A percentile compares a stretch with the other conserved stretches of the same genome.
These are phyloP conservation scores for Trichosporon coremiiforme DNA, from an alignment of 1,284 basidiomycete species.

Conservation along the genomic window DNA sequence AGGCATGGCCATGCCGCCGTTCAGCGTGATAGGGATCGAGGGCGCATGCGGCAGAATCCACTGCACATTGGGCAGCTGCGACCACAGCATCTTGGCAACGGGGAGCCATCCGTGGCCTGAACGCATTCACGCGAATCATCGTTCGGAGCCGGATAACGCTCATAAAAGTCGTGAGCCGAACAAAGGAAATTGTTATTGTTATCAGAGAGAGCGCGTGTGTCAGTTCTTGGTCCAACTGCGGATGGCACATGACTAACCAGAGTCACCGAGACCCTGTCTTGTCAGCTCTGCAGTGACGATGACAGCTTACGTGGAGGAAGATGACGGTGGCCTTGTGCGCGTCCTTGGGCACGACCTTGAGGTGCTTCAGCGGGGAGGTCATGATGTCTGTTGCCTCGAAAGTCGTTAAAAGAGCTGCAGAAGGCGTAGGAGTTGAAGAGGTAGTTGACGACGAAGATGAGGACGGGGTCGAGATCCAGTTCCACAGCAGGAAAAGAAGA, in stretches of 20 bases:
- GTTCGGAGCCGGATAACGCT: not conserved
- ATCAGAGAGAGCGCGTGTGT: not conserved
- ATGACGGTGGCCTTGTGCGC: constrained; percentile 82
- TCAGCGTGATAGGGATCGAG: constrained; percentile 57
- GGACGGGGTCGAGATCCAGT: constrained; percentile 4
- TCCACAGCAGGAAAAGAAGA: not conserved
- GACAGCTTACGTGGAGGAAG: constrained; percentile 74
- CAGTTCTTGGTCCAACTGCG: not conserved
- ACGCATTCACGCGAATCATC: too few relatives aligned
- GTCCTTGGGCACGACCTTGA: constrained; percentile 51
- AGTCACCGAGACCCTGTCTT: constrained; percentile 50
- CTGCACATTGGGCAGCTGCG: constrained; percentile 70
- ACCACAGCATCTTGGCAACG: constrained; percentile 67
- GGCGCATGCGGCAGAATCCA: constrained; percentile 79
- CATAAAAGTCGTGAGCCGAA: not conserved
- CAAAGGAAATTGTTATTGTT: not conserved
- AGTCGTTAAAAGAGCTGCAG: too few relatives aligned
- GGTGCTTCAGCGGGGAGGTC: constrained; percentile 48
- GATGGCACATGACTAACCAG: constrained; percentile 32
- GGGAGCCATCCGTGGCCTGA: constrained; percentile 72
- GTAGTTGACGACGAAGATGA: not conserved
- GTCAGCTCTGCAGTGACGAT: not conserved
- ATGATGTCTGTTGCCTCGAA: constrained; percentile 21
- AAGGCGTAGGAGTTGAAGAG: too few relatives aligned
- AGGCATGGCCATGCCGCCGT: constrained; percentile 42